phyloP scores from a whole-genome alignment of 129 eudicot genomes.

The Pseudognaphalium luteoalbum region DNA sequence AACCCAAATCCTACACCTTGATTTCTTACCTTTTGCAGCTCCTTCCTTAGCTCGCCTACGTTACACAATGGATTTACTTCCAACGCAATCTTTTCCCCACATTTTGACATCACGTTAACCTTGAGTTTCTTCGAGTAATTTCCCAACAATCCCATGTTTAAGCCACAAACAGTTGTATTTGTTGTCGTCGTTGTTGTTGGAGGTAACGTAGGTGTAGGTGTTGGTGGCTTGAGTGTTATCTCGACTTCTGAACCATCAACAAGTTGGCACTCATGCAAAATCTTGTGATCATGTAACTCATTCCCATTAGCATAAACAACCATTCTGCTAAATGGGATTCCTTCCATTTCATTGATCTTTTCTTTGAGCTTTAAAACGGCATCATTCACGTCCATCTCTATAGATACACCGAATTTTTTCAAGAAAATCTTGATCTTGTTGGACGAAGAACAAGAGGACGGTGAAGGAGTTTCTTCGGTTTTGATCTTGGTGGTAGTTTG shows the following conservation, averaged over 20 bases:
- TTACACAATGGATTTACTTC: slow-evolving; percentile 53
- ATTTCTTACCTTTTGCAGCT: slow-evolving; percentile 44
- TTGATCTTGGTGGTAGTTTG: slow-evolving; percentile 16
- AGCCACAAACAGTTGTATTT: neutral
- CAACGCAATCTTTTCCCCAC: slow-evolving; percentile 52
- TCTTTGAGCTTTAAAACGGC: slow-evolving; percentile 48
- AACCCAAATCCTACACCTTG: slow-evolving; percentile 40
- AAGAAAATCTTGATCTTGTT: slow-evolving; percentile 38
- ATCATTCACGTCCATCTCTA: slow-evolving; percentile 47
- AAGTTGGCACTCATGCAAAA: slow-evolving; percentile 44
- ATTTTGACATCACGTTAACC: slow-evolving; percentile 46
- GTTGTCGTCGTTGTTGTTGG: slow-evolving; percentile 14
- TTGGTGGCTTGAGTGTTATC: slow-evolving; percentile 32
- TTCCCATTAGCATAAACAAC: slow-evolving; percentile 41
- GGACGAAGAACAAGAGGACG: slow-evolving; percentile 25
- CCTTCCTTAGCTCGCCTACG: slow-evolving; percentile 54
- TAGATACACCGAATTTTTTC: slow-evolving; percentile 32
- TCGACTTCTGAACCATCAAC: slow-evolving; percentile 54
- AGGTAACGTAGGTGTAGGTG: neutral
- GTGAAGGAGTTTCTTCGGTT: slow-evolving; percentile 24
- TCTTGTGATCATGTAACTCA: slow-evolving; percentile 52
- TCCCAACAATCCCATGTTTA: slow-evolving; percentile 22
- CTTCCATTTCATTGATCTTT: slow-evolving; percentile 46
- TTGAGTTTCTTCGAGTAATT: slow-evolving; percentile 42
- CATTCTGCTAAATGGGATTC: slow-evolving; percentile 33